Evolutionary conservation across 140 eudicot species (phyloP).

Genomic region (Erigeron philadelphicus): DNA sequence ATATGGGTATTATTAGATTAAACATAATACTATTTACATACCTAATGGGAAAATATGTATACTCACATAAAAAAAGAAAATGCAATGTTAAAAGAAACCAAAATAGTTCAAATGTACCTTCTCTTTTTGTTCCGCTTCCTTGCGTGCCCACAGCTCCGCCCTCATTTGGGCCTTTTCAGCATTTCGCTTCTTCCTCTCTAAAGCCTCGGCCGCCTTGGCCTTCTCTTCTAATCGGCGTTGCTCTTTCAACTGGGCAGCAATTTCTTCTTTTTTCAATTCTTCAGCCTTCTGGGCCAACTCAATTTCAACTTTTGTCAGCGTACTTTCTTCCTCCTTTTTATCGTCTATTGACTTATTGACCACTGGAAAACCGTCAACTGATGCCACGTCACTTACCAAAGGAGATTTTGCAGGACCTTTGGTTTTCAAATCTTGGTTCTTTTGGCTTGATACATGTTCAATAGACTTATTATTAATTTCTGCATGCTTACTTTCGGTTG

Average conservation of each 20-base stretch:
- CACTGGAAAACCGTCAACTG: slow-evolving; percentile 2
- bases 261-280: slow-evolving; percentile 42
- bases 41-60: slow-evolving; percentile 1
- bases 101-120: slow-evolving; percentile 21
- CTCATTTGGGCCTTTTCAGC: slow-evolving; percentile 73
- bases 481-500: slow-evolving; percentile 19
- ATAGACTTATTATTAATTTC: slow-evolving; percentile 19
- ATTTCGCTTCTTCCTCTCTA: slow-evolving; percentile 64
- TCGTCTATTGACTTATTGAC: slow-evolving; percentile 21
- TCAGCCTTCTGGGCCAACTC: slow-evolving; percentile 50
- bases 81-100: background rate
- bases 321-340: slow-evolving; percentile 30
- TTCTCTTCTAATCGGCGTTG: slow-evolving; percentile 64
- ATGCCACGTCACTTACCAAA: slow-evolving; percentile 18
- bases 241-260: slow-evolving; percentile 66
- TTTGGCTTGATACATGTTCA: slow-evolving; percentile 32
- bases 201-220: slow-evolving; percentile 79
- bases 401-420: slow-evolving; percentile 25
- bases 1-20: slow-evolving; percentile 2
- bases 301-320: slow-evolving; percentile 28
- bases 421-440: slow-evolving; percentile 27
- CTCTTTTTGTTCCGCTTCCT: slow-evolving; percentile 80
- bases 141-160: slow-evolving; percentile 70
- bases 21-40: background rate
- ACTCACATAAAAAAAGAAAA: background rate